Evolutionary conservation across 805 yeast species (phyloP), one percentile per base, ranked within the genome.

Genomic region (Schwanniomyces sp.): DNA sequence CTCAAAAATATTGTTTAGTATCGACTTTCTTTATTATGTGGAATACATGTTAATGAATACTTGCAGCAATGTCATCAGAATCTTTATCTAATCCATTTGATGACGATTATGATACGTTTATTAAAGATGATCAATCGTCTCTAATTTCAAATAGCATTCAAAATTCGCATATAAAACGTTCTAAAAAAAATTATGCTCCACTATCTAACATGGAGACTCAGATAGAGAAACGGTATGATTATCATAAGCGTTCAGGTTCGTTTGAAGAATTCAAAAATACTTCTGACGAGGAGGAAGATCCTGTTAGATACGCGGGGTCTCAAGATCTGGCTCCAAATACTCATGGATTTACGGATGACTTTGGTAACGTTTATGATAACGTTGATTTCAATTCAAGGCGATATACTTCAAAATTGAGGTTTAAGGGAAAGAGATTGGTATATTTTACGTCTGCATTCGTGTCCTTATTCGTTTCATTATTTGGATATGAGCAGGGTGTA

Each of bases 401-500:
- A 18, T 72, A 72, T 52, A 69, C 75, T 2, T 49, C 55, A 12
- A 56, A 56, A 39, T 55, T 68, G 9, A 46, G 42, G 42, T 70
- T 73, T 56, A 73, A 72, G 54, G 78, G 78, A 26, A 69, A 57
- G 40, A 52, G 61, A 36, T 54, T 73, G 43, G 76, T 73, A 18
- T 72, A 73, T 53, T 72, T 72, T 58, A 73, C 76, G 7, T 70
- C 76, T 3, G 77, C 74, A 5, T 73, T 72, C 52, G 76, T 73
- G 7, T 72, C 77, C 42, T 54, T 72, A 12, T 72, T 72, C 48
- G 76, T 72, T 12, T 70, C 75, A 34, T 57, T 69, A 37, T 68
- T 68, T 51, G 74, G 73, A 11, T 66, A 67, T 55, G 76, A 72
- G 50, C 78, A 91, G 67, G 97, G 97, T 48, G 96, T 90, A 42